Base-by-base conservation (phyloP, 768 basidiomycete species). In the Kwoniella mangroviensis region DNA sequence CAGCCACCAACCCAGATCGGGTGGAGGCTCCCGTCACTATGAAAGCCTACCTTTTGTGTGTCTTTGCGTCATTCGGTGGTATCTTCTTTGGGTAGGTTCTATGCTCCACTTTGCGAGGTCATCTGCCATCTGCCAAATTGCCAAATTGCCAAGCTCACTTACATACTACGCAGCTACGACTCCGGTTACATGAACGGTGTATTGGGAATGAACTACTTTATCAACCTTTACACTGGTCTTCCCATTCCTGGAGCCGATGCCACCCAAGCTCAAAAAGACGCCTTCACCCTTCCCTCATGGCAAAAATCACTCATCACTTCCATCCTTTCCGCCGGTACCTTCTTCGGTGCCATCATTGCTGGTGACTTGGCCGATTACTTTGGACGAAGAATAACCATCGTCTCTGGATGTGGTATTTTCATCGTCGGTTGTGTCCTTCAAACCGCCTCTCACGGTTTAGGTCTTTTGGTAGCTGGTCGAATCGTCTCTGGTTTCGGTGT, bases 201-300 rank as follows among this genome's bases (percentile, higher is more conserved):
- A 41, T 65, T 75, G 51, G 76, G 73, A 22, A 73, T 73, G 68
- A 89, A 92, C 61, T 97, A 96, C 85, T 89, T 98, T 72, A 96
- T 98, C 80, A 94, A 96, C 84, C 96, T 97, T 83, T 96, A 97
- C 85, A 92, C 93, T 3, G 96, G 96, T 19, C 88, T 88, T 45
- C 76, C 71, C 21, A 73, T 75, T 49, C 75, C 74, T 7, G 63
- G 60, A 22, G 57, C 74, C 17, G 75, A 72, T 51, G 75, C 75
- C 49, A 22, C 56, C 11, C 70, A 71, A 61, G 71, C 77, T 28
- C 41, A 60, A 10, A 71, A 65, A 52, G 73, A 66, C 22, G 73
- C 73, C 13, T 81, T 79, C 72, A 70, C 71, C 57, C 76, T 83
- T 54, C 68, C 79, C 7, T 72, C 83, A 40, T 75, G 62, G 55